Evolutionary conservation across 169 alveolate genomes (phyloP).

Genomic region (Fabrea salina): DNA sequence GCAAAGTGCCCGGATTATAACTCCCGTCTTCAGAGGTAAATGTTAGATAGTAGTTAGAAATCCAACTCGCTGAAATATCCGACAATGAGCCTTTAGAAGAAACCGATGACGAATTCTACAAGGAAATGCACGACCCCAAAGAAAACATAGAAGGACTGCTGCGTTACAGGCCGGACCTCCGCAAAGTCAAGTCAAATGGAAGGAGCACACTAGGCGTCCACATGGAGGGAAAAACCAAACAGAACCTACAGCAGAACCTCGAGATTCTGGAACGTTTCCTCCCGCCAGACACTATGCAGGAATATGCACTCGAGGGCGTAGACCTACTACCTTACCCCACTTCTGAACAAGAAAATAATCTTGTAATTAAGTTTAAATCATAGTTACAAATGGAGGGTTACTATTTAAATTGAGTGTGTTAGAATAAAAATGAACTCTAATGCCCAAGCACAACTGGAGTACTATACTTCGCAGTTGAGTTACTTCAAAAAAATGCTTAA

Average conservation of each 20-base stretch:
- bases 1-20: no score
- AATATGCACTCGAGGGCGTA: neutral
- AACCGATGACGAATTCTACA: conserved; percentile 21
- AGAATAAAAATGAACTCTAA: no score
- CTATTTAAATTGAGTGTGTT: no score
- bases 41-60: conserved; percentile 7
- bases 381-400: no score
- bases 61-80: conserved; percentile 11
- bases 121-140: neutral
- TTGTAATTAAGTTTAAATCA: no score
- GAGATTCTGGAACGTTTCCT: neutral
- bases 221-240: neutral
- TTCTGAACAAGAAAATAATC: neutral
- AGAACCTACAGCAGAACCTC: neutral
- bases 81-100: neutral
- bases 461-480: no score
- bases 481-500: no score
- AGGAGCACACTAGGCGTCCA: neutral
- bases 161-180: neutral
- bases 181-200: neutral
- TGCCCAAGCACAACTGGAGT: no score
- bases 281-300: neutral
- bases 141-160: conserved; percentile 7
- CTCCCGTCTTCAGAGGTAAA: conserved; percentile 13
- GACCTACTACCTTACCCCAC: neutral